phyloP scores from a whole-genome alignment of 306 rosid genomes.

The Comarum palustre region DNA sequence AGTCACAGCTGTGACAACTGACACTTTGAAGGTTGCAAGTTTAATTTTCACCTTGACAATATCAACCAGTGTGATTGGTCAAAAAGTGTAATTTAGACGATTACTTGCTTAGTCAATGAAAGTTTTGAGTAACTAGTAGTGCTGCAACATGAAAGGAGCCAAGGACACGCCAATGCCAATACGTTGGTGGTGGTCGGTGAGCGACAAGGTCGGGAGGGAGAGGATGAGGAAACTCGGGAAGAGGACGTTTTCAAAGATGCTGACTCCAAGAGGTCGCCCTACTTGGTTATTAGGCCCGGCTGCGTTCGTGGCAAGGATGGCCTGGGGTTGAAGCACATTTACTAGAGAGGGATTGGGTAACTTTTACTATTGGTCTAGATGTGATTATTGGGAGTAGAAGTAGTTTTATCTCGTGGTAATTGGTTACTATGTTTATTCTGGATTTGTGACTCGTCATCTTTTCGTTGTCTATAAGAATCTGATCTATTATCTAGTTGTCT shows the following conservation, averaged over 20 bases:
- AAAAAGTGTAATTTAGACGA: too few relatives aligned
- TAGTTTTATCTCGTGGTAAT: background rate
- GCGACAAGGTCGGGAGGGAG: slow-evolving; percentile 58
- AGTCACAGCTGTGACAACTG: too few relatives aligned
- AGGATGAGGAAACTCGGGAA: slow-evolving; percentile 93
- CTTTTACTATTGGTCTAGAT: background rate
- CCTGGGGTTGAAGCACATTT: slow-evolving; percentile 67
- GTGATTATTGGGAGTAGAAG: background rate
- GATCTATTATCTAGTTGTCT: background rate
- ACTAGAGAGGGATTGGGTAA: slow-evolving; percentile 22
- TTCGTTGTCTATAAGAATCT: background rate
- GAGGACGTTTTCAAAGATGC: slow-evolving; percentile 64
- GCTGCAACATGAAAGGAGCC: too few relatives aligned
- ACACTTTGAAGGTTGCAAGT: too few relatives aligned
- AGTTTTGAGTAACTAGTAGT: too few relatives aligned
- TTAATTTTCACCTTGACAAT: too few relatives aligned
- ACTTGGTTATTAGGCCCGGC: slow-evolving; percentile 60
- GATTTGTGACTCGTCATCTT: background rate
- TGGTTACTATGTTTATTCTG: background rate
- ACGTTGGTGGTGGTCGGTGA: slow-evolving; percentile 70
- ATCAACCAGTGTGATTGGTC: too few relatives aligned
- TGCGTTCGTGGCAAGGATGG: slow-evolving; percentile 92
- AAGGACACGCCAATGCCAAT: too few relatives aligned
- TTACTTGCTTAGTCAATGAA: too few relatives aligned
- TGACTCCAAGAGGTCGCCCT: slow-evolving; percentile 53